Evolutionary conservation across 306 rosid species (phyloP), one percentile per base, ranked within the genome.

Genomic region (Mucuna pruriens): DNA sequence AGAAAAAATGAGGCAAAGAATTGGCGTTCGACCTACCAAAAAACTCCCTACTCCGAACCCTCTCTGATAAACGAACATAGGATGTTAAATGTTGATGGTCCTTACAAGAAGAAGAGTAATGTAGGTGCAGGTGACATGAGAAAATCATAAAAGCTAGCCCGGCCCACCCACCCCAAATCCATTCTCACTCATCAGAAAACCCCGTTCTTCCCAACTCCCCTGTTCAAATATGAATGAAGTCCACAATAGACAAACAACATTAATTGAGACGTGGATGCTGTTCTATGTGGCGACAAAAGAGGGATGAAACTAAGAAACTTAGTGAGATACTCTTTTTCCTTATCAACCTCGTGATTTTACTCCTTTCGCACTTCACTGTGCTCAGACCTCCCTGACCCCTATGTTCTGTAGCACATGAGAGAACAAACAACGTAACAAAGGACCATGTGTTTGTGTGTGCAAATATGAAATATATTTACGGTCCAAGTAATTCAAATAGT

Each of bases 331-430:
- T 74, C 71, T 78, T 78, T 71, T 64, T 61, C 75, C 39, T 62
- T 33, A 61, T 81, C 83, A 71, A 76, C 76, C 83, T 82, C 72
- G 89, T 76, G 84, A 77, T 46, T 44, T 83, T 84, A 23, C 90
- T 85, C 83, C 58, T 80, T 80, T 69, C 45, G 84, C 85, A 77
- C 81, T 79, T 75, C 23, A 74, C 73, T 79, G 31, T 63, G 58
- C 36, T 81, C 90, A 70, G 71, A 85, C 60, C 63, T 78, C 63
- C 82, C 80, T 74, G 79, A 31, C 77, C 85, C 79, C 23, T 62
- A 57, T 62, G 4, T 49, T 51, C 82, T 58, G 64, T 44, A 57
- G 36, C 76, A 49, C 66, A 17, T 26, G 6, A 16, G 22, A 51
- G 16, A 57, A 57, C 31, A 52, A n/a, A 7, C 29, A 11, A 61